Evolutionary conservation across 23 red algal species (phyloP), one percentile per base, ranked within the genome.

Genomic region (Pyropia yezoensis): DNA sequence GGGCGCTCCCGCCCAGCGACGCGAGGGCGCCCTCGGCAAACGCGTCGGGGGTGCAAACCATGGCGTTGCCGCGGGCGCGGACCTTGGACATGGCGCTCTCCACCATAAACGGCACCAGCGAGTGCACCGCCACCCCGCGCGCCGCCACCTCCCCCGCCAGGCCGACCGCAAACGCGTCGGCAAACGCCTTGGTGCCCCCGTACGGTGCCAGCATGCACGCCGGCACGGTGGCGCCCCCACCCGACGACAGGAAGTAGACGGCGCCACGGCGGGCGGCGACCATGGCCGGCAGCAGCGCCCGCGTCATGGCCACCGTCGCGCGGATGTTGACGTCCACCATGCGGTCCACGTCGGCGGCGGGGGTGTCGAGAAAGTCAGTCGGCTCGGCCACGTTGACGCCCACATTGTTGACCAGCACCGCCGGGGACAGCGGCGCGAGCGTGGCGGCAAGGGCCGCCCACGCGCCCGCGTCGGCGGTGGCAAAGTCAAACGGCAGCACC

Each of bases 21-120:
- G 61, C 18, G 1, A 98, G 65, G 45, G 81, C 82, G 15, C 15
- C 47, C 11, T 80, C 54, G 18, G 77, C 94, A 59, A 88, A 90
- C 18, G 25, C 18, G 39, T 71, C 69, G 1, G 94, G 53, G 23
- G 94, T 58, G 27, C 86, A 86, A 33, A 98, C 94, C n/a, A 57
- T 82, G 18, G 71, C 65, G 57, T 34, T 75, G 2, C 39, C 39
- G 54, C 56, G 49, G 7, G 45, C 29, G 7, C 85, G 79, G 60
- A 95, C 78, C 65, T 98, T 98, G 29, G 81, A 84, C 94, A 98
- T 98, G 49, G 74, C 64, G 69, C 80, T 80, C 3, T 63, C 83
- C 14, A 91, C 78, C 45, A 86, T 88, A 65, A 98, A 98, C 18
- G 94, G 86, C 59, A 75, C 87, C 20, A 90, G 57, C 18, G 73